phyloP scores from a whole-genome alignment of 805 yeast species.

The Myxozyma melibiosi region DNA sequence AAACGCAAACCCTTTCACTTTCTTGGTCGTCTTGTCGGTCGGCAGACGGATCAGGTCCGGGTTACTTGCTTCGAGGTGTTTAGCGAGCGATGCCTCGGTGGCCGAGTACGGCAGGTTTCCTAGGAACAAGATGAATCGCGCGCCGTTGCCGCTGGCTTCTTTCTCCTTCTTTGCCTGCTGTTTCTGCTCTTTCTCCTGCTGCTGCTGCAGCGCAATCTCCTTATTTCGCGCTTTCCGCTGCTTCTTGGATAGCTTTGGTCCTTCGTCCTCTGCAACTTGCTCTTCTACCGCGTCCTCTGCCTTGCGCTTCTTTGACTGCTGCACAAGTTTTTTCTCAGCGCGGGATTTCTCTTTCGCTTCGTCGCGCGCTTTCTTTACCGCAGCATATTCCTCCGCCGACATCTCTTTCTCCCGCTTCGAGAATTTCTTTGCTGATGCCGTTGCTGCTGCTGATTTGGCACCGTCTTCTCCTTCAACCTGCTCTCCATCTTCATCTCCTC shows the following conservation, averaged over 20 bases:
- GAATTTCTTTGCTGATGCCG: constrained; percentile 1
- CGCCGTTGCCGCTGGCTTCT: constrained; percentile 4
- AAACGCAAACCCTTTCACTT: constrained; percentile 81
- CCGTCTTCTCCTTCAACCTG: neutral
- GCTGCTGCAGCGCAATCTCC: constrained; percentile 4
- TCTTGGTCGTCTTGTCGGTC: constrained; percentile 47
- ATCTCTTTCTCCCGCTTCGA: constrained; percentile 1
- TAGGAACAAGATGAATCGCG: constrained; percentile 70
- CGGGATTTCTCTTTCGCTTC: constrained; percentile 3
- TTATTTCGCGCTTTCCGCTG: constrained; percentile 14
- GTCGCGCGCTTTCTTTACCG: constrained; percentile 9
- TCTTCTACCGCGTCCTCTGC: constrained; percentile 7
- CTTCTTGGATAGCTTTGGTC: constrained; percentile 14
- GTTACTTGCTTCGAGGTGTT: constrained; percentile 68
- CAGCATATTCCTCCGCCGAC: constrained; percentile 9
- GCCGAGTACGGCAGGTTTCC: constrained; percentile 85
- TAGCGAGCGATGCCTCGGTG: constrained; percentile 59
- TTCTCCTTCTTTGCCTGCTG: constrained; percentile 6
- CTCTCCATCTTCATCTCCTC: neutral
- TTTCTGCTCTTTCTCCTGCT: constrained; percentile 6
- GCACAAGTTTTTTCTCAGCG: neutral
- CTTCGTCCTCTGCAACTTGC: neutral
- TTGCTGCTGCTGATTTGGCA: too few species aligned
- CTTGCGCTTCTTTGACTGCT: constrained; percentile 6
- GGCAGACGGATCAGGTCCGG: constrained; percentile 82